Evolutionary conservation across 441 rosid species (phyloP).

Genomic region (Adansonia madagascariensis): DNA sequence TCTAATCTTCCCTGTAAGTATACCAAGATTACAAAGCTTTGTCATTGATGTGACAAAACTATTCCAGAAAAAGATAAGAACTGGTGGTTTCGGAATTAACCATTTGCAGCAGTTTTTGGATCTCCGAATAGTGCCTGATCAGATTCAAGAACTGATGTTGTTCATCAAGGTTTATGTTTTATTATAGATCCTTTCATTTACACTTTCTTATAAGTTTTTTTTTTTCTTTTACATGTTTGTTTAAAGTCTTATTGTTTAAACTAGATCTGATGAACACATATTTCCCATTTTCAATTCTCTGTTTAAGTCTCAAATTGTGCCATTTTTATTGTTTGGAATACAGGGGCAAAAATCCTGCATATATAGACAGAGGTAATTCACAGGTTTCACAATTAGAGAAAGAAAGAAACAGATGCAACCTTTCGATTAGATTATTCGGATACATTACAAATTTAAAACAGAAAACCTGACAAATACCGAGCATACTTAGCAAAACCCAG

Average conservation of each 20-base stretch:
- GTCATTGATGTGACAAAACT: slow-evolving; percentile 75
- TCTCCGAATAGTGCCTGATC: slow-evolving; percentile 59
- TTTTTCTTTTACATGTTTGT: too few relatives aligned
- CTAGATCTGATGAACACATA: too few relatives aligned
- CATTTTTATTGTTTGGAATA: not conserved
- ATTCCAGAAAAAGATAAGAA: slow-evolving; percentile 48
- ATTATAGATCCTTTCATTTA: too few relatives aligned
- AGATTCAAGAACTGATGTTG: slow-evolving; percentile 59
- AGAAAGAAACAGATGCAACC: not conserved
- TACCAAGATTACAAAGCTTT: slow-evolving; percentile 59
- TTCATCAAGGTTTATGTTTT: slow-evolving; percentile 44
- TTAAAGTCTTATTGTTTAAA: too few relatives aligned
- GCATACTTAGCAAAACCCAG: slow-evolving; percentile 14
- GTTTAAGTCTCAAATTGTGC: not conserved
- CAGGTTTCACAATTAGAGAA: not conserved
- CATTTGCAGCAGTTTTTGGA: slow-evolving; percentile 47
- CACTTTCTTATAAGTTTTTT: too few relatives aligned
- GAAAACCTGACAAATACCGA: not conserved
- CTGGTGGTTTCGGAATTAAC: slow-evolving; percentile 52
- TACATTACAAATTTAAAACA: slow-evolving; percentile 16
- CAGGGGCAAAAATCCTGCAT: not conserved
- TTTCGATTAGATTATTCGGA: slow-evolving; percentile 23
- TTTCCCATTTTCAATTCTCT: not conserved
- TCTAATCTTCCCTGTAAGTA: slow-evolving; percentile 62
- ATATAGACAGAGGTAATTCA: not conserved